A percentile compares a stretch with the other conserved stretches of the same genome.
Conservation (phyloP, 345 rosid species). For the Heritiera fomes region DNA sequence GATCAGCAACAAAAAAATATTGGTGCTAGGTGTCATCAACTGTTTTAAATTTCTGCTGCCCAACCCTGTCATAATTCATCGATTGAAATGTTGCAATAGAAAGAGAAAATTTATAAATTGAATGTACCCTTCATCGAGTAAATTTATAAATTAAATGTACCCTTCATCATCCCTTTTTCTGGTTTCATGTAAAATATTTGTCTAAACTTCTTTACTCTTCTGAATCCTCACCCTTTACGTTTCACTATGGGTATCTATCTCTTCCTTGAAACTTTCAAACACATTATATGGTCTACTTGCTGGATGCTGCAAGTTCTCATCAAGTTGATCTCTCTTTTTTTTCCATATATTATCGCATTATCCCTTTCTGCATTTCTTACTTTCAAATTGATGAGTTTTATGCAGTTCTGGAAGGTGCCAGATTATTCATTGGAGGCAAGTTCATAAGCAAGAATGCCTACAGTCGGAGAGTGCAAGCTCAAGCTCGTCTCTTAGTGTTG, state of each 20-base stretch:
- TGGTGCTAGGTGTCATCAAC: background rate
- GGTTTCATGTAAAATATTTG: background rate
- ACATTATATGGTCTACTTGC: slow-evolving; percentile 5
- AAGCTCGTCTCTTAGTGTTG: slow-evolving; percentile 43
- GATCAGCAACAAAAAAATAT: background rate
- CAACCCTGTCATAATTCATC: background rate
- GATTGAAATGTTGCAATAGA: background rate
- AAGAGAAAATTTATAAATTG: background rate
- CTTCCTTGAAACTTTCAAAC: slow-evolving; percentile 4
- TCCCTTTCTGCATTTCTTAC: too few relatives aligned
- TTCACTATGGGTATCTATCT: background rate
- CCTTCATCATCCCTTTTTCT: background rate
- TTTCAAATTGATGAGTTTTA: too few relatives aligned
- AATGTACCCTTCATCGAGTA: background rate
- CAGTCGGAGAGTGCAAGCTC: slow-evolving; percentile 40
- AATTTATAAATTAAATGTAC: background rate
- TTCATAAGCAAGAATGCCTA: slow-evolving; percentile 71
- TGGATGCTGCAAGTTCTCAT: background rate
- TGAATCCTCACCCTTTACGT: background rate
- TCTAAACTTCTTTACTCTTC: background rate
- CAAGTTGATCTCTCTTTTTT: background rate
- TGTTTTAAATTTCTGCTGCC: background rate
- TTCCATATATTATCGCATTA: too few relatives aligned
- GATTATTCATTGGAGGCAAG: slow-evolving; percentile 90
- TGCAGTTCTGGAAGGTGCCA: slow-evolving; percentile 91